These are phyloP conservation scores for Cercophora sp. DNA, from an alignment of 495 filamentous ascomycete genomes.

Conservation along the genomic window DNA sequence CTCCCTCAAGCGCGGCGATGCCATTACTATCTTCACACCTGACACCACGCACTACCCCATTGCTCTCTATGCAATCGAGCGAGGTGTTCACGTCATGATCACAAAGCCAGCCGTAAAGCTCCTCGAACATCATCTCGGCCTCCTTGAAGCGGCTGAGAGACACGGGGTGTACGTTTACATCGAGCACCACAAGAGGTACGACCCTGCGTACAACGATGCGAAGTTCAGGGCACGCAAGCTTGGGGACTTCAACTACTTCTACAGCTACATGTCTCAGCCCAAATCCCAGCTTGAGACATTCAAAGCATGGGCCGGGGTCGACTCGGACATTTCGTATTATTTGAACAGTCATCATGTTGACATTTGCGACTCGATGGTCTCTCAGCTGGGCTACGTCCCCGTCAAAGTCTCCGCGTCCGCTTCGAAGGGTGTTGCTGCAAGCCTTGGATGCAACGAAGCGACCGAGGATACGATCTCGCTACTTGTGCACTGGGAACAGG, in stretches of 20 bases:
- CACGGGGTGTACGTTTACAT: constrained; percentile 85
- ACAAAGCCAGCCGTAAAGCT: constrained; percentile 93
- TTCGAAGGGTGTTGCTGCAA: constrained; percentile 61
- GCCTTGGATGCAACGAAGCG: constrained; percentile 70
- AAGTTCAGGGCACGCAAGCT: constrained; percentile 65
- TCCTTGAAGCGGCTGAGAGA: constrained; percentile 67
- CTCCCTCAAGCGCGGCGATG: constrained; percentile 72
- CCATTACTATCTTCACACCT: constrained; percentile 95
- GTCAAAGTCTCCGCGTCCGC: constrained; percentile 75
- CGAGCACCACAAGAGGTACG: constrained; percentile 95
- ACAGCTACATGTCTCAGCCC: constrained; percentile 94
- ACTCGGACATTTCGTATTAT: constrained; percentile 92
- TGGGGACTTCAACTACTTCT: constrained; percentile 97
- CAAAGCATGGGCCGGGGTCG: constrained; percentile 89
- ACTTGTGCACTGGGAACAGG: constrained; percentile 81
- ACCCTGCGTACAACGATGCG: constrained; percentile 88
- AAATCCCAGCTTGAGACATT: constrained; percentile 92
- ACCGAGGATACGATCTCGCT: constrained; percentile 94
- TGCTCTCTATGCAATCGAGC: constrained; percentile 85
- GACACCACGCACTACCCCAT: constrained; percentile 95
- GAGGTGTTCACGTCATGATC: constrained; percentile 82
- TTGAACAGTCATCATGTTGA: constrained; percentile 93
- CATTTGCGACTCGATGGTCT: constrained; percentile 85
- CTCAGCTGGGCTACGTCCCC: constrained; percentile 62
- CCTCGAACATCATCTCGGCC: constrained; percentile 69